A percentile compares a stretch with the other conserved stretches of the same genome.
Evolutionary conservation across 139 green algal species (phyloP).

Genomic region (Asterochloris sp.): DNA sequence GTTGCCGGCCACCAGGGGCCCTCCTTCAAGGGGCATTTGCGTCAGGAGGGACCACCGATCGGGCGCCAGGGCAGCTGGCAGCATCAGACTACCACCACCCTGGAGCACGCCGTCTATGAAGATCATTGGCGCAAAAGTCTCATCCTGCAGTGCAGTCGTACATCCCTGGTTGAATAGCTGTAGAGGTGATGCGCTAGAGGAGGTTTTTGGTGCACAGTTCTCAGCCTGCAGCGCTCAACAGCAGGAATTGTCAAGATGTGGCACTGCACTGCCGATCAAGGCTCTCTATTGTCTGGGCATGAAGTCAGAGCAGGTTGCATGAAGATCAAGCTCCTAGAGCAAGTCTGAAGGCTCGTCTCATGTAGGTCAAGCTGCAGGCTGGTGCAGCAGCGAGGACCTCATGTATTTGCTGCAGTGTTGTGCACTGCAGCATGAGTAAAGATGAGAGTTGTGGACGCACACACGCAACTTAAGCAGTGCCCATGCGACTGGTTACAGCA

Average conservation of each 20-base stretch:
- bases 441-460: too few relatives aligned
- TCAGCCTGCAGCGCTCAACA: not conserved
- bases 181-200: not conserved
- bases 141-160: not conserved
- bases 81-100: conserved; percentile 13
- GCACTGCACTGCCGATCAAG: not conserved
- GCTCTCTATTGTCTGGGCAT: not conserved
- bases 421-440: not conserved
- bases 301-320: not conserved
- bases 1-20: conserved; percentile 9
- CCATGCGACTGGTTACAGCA: not conserved
- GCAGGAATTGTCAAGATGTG: not conserved
- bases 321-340: not conserved
- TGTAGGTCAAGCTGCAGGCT: not conserved
- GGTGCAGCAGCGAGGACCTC: too few relatives aligned
- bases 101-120: conserved; percentile 8
- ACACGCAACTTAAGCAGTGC: not conserved
- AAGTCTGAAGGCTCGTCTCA: not conserved
- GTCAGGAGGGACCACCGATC: conserved; percentile 11
- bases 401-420: not conserved
- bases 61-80: conserved; percentile 14
- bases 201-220: not conserved
- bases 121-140: conserved; percentile 7
- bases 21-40: not conserved
- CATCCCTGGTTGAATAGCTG: not conserved